Percentiles rank a stretch among this genome's conserved stretches.
phyloP scores from a whole-genome alignment of 2,329 filamentous ascomycete species.

The Lojkania enalia region DNA sequence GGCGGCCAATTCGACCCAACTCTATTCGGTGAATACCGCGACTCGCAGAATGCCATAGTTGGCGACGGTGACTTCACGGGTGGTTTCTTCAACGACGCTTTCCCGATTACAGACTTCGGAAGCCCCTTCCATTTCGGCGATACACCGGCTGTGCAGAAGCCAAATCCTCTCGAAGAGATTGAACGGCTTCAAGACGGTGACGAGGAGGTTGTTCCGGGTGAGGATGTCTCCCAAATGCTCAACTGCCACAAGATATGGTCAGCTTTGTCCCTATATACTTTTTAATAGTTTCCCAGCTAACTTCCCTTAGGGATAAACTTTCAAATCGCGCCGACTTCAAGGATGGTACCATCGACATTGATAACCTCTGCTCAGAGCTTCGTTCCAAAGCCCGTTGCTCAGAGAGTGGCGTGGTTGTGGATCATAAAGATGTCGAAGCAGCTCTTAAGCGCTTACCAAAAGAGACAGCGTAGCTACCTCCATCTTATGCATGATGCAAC shows the following conservation, averaged over 20 bases:
- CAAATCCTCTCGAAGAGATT: constrained; percentile 75
- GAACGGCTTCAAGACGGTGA: constrained; percentile 76
- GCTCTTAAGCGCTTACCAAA: constrained; percentile 50
- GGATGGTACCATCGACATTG: constrained; percentile 89
- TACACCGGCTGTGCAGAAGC: constrained; percentile 48
- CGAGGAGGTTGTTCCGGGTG: constrained; percentile 63
- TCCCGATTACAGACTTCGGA: constrained; percentile 74
- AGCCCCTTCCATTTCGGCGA: constrained; percentile 76
- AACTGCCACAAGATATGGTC: constrained; percentile 95
- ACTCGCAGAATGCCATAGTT: constrained; percentile 81
- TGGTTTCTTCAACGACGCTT: constrained; percentile 73
- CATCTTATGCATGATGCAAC: background rate
- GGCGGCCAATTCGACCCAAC: constrained; percentile 87
- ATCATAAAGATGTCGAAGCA: constrained; percentile 82
- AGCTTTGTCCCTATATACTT: constrained; percentile 40
- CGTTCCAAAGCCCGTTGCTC: constrained; percentile 96
- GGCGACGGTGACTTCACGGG: constrained; percentile 68
- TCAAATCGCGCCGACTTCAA: constrained; percentile 86
- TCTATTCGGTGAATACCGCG: constrained; percentile 88
- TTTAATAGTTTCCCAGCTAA: constrained; percentile 46
- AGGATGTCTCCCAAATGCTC: constrained; percentile 66
- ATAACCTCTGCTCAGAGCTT: constrained; percentile 87
- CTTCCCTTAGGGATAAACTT: constrained; percentile 74
- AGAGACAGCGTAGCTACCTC: too few species aligned
- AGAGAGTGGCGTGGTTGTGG: constrained; percentile 84